Evolutionary conservation across 495 filamentous ascomycete species (phyloP), one percentile per base, ranked within the genome.

Genomic region (Lasiosphaeria miniovina): DNA sequence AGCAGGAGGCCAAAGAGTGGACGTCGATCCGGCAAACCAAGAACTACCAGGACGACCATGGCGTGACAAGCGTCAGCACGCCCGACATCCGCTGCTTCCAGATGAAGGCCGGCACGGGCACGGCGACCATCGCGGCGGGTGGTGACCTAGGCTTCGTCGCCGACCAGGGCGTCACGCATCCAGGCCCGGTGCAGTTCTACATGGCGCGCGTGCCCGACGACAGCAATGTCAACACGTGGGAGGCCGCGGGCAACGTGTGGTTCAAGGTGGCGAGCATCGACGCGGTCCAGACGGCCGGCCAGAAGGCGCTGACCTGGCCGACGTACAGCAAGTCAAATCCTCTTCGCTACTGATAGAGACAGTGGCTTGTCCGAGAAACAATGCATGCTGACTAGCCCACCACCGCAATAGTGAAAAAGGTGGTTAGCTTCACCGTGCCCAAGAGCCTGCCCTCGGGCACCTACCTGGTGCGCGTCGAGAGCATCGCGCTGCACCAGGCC

Each of bases 71-170:
- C 40, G 68, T 73, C 32, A 71, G 65, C 63, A 66, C 66, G 11
- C 32, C 55, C 48, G 76, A 77, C 43, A 76, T 79, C 46, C 72
- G 70, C 64, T 79, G 76, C 58, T 80, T 75, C 68, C 73, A 77
- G 55, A 57, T 63, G 36, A 46, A 43, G 24, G 53, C 68, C 1
- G 65, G 65, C 14, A 70, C 61, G 2, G 61, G 36, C 34, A 72
- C 66, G 1, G 72, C 73, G 0, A 71, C 70, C 11, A 59, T 74
- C 1, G 64, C 68, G 1, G 77, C 77, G 0, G 77, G 76, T 31
- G 56, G 52, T 0, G 65, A 52, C 15, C 64, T 80, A 1, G 73
- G 74, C 34, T 78, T 78, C 69, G 72, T 71, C 12, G 74, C 77
- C 52, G 63, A 67, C 51, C 57, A 66, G 3, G 67, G 63, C 33